Base-by-base conservation (phyloP, 2,329 filamentous ascomycete species). In the Aspergillus tanneri region DNA sequence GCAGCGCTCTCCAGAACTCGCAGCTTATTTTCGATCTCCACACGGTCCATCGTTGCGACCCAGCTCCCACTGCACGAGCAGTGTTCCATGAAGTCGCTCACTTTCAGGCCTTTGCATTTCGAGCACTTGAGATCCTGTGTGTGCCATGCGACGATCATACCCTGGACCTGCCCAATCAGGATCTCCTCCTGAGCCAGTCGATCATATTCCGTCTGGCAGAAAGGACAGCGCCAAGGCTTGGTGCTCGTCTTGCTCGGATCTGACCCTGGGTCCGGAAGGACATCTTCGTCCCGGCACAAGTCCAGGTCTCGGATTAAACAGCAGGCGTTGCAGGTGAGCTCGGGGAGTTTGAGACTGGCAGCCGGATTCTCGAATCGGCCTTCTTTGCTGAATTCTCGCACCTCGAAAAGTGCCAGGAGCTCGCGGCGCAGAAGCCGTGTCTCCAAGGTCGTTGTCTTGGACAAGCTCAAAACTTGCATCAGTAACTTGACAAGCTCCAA, bases 51-150 rank as follows among this genome's bases (percentile, higher is more conserved):
- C 16, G 84, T 88, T 56, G 83, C 83, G 14, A 78, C 79, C 93
- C 93, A 99, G 50, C 81, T 80, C 3, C 93, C 93, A 52, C 88
- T 89, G 75, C 93, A 99, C 9, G 85, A 87, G 71, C 95, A 99
- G 70, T 97, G 91, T 68, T 96, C 92, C 84, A 93, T 90, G 61
- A 97, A 95, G 63, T 96, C 92, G 66, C 96, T 97, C 32, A 88
- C 78, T 64, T 90, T 77, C 30, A 96, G 70, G 3, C 72, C 61
- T 34, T 68, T 69, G 60, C 82, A 85, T 58, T 89, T 89, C 24
- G 80, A 82, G 67, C 93, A 99, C 71, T 90, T 90, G 49, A 97
- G 72, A 68, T 99, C 93, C 72, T 97, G 92, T 25, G 86, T 88
- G 54, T 84, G 79, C 91, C 95, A 99, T 60, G 87, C 83, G 21